phyloP scores from a whole-genome alignment of 1,284 basidiomycete genomes.

The Porodaedalea pini region DNA sequence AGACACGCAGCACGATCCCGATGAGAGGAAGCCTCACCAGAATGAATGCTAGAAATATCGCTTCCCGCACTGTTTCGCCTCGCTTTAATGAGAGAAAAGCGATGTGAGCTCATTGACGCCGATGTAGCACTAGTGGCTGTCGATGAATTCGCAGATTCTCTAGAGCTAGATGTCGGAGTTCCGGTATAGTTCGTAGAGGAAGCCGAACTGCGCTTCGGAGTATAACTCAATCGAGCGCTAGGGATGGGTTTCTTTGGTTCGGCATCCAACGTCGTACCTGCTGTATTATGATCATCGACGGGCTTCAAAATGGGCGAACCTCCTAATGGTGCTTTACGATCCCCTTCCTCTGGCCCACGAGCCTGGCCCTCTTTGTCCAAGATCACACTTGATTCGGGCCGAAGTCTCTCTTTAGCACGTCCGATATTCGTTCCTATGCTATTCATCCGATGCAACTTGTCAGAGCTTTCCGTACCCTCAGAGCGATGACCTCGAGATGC shows the following conservation, averaged over 20 bases:
- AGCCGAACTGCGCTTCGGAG: slow-evolving; percentile 80
- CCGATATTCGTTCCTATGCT: slow-evolving; percentile 5
- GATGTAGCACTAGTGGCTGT: slow-evolving; percentile 74
- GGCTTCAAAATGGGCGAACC: not conserved
- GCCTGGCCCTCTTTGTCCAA: not conserved
- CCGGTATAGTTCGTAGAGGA: slow-evolving; percentile 83
- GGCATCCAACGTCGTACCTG: not conserved
- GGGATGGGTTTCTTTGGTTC: slow-evolving; percentile 51
- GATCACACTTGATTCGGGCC: not conserved
- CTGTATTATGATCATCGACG: not conserved
- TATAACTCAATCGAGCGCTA: slow-evolving; percentile 64
- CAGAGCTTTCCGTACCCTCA: slow-evolving; percentile 41
- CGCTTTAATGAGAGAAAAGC: slow-evolving; percentile 54
- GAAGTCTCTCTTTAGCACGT: slow-evolving; percentile 6
- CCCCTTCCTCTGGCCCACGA: not conserved
- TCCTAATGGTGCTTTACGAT: not conserved
- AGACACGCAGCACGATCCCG: slow-evolving; percentile 66
- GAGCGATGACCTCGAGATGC: slow-evolving; percentile 30
- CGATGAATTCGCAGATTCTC: slow-evolving; percentile 79
- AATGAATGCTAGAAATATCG: slow-evolving; percentile 74
- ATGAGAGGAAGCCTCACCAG: slow-evolving; percentile 55
- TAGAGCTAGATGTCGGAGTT: slow-evolving; percentile 70
- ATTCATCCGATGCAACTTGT: slow-evolving; percentile 9
- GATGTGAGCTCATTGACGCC: slow-evolving; percentile 60
- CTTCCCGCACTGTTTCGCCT: slow-evolving; percentile 83